phyloP scores from a whole-genome alignment of 768 basidiomycete species.

The Amanita phalloides region DNA sequence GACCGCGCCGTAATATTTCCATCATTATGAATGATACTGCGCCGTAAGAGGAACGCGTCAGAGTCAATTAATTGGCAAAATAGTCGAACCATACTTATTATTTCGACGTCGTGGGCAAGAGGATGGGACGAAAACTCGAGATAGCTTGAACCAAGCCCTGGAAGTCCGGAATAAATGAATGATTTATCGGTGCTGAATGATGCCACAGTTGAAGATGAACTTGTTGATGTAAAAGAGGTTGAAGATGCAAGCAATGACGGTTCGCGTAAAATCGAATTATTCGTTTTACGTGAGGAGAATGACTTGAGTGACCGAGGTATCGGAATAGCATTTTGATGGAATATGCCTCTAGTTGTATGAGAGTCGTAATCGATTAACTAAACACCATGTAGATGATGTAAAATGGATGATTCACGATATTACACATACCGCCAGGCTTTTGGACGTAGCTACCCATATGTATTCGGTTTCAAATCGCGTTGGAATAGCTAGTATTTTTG shows the following conservation, averaged over 20 bases:
- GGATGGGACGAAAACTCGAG: conserved; percentile 45
- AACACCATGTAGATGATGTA: conserved; percentile 2
- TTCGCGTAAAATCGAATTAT: conserved; percentile 10
- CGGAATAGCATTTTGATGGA: conserved; percentile 39
- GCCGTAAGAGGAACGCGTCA: conserved; percentile 6
- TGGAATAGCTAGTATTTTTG: conserved; percentile 48
- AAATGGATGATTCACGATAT: neutral
- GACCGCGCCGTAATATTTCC: conserved; percentile 51
- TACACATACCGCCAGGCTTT: conserved; percentile 36
- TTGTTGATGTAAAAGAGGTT: conserved; percentile 6
- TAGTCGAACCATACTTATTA: conserved; percentile 31
- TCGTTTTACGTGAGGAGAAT: conserved; percentile 10
- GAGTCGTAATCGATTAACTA: conserved; percentile 46
- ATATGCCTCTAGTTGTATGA: conserved; percentile 35
- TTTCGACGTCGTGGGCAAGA: conserved; percentile 36
- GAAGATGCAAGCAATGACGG: conserved; percentile 7
- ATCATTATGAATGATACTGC: conserved; percentile 54
- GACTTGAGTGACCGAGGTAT: conserved; percentile 22
- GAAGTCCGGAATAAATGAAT: conserved; percentile 39
- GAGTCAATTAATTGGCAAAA: neutral
- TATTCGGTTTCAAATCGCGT: conserved; percentile 54
- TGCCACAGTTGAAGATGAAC: conserved; percentile 13
- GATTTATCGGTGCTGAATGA: conserved; percentile 19
- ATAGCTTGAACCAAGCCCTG: conserved; percentile 45
- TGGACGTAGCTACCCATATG: conserved; percentile 47